Conservation (phyloP, 345 rosid species). For the Eucalyptus curtisii region DNA sequence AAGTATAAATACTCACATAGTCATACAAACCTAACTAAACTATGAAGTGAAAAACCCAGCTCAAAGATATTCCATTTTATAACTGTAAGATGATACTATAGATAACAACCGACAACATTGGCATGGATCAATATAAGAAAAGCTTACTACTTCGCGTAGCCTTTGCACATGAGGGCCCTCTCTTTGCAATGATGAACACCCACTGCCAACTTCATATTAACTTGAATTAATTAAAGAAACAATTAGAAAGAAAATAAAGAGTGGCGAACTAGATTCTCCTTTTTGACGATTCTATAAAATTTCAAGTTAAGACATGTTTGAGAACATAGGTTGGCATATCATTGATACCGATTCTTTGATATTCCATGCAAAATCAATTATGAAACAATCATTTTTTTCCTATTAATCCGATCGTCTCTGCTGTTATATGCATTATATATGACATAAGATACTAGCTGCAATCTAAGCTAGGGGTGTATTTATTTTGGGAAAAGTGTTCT, state of each 20-base stretch:
- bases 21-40: no score
- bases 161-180: no score
- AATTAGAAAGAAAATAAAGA: no score
- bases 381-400: background rate
- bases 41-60: no score
- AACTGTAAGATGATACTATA: no score
- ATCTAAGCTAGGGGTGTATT: background rate
- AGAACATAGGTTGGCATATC: background rate
- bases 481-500: no score
- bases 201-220: background rate
- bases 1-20: no score
- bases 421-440: background rate
- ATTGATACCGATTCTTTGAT: background rate
- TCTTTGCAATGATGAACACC: background rate
- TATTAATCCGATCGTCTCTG: background rate
- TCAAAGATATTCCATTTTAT: no score
- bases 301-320: background rate
- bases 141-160: fast-evolving
- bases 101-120: no score
- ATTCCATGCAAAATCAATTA: background rate
- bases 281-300: background rate
- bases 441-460: background rate
- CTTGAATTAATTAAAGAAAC: background rate
- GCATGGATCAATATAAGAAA: fast-evolving
- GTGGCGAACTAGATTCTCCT: background rate